Percentiles rank a stretch among this genome's conserved stretches.
Evolutionary conservation across 2,329 filamentous ascomycete genomes (phyloP).

Genomic region (Colletotrichum melonis): DNA sequence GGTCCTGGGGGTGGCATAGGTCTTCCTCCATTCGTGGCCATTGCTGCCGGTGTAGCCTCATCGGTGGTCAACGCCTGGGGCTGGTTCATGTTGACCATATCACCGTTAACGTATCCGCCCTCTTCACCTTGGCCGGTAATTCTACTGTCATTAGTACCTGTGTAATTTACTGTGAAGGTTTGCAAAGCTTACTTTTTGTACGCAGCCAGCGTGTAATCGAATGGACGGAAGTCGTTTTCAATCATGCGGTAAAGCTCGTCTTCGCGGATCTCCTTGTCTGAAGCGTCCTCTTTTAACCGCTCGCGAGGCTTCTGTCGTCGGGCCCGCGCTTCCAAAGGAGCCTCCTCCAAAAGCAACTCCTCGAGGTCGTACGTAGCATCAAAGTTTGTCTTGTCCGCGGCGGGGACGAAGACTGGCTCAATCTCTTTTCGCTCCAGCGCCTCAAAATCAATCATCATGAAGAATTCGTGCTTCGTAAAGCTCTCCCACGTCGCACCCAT

Average conservation of each 20-base stretch:
- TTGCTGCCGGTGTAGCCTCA: slow-evolving; percentile 56
- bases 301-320: slow-evolving; percentile 94
- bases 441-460: slow-evolving; percentile 85
- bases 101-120: slow-evolving; percentile 25
- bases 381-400: slow-evolving; percentile 98
- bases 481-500: slow-evolving; percentile 89
- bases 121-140: slow-evolving; percentile 31
- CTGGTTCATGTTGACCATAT: slow-evolving; percentile 14
- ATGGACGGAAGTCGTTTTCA: slow-evolving; percentile 91
- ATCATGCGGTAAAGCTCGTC: slow-evolving; percentile 96
- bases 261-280: slow-evolving; percentile 92
- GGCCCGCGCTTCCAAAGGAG: slow-evolving; percentile 91
- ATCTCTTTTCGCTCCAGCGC: slow-evolving; percentile 88
- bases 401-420: slow-evolving; percentile 90
- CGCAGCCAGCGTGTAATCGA: slow-evolving; percentile 89
- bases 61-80: slow-evolving; percentile 65
- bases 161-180: not conserved
- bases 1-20: slow-evolving; percentile 27
- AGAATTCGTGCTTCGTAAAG: slow-evolving; percentile 91
- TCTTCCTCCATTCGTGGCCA: slow-evolving; percentile 39
- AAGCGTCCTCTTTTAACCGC: slow-evolving; percentile 91
- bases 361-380: slow-evolving; percentile 98
- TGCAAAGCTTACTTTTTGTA: slow-evolving; percentile 73
- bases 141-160: slow-evolving; percentile 28
- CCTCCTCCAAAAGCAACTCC: slow-evolving; percentile 92